A percentile compares a stretch with the other conserved stretches of the same genome.
Conservation (phyloP, 495 filamentous ascomycete genomes). For the Hypoxylon crocopeplum region DNA sequence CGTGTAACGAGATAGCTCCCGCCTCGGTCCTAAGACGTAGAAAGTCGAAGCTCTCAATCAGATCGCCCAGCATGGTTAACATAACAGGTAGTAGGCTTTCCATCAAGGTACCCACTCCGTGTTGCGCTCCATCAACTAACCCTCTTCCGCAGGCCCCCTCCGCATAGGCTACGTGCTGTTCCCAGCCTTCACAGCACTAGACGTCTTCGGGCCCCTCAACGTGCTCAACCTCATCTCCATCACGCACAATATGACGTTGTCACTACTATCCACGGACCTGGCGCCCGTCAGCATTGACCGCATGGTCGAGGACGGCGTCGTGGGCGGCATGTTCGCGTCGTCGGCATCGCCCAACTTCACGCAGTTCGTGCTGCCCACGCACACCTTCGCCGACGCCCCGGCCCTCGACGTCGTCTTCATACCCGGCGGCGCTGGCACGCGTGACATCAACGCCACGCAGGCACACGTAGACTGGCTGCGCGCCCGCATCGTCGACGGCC, state of each 20-base stretch:
- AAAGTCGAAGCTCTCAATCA: background rate
- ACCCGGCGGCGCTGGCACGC: slow-evolving; percentile 63
- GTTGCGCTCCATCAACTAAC: background rate
- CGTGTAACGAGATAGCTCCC: background rate
- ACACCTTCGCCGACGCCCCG: slow-evolving; percentile 59
- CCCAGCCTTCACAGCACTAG: slow-evolving; percentile 56
- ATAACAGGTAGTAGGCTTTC: too few species aligned
- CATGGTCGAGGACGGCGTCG: slow-evolving; percentile 11
- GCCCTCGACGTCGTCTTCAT: slow-evolving; percentile 65
- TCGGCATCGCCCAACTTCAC: slow-evolving; percentile 32
- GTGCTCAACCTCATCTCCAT: slow-evolving; percentile 61
- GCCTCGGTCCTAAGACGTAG: too few species aligned
- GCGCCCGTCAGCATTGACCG: slow-evolving; percentile 50
- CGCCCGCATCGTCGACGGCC: slow-evolving; percentile 12
- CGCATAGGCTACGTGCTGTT: slow-evolving; percentile 48
- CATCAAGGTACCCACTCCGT: background rate
- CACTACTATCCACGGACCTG: slow-evolving; percentile 58
- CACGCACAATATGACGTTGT: slow-evolving; percentile 48
- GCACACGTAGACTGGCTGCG: slow-evolving; percentile 28
- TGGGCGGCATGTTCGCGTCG: slow-evolving; percentile 2
- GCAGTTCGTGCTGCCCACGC: slow-evolving; percentile 62
- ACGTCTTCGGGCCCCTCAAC: slow-evolving; percentile 64
- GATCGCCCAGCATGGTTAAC: slow-evolving; percentile 24
- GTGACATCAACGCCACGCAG: slow-evolving; percentile 30
- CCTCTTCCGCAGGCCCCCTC: slow-evolving; percentile 18